Evolutionary conservation across 2,329 filamentous ascomycete species (phyloP).

Genomic region (Rutstroemia sp.): DNA sequence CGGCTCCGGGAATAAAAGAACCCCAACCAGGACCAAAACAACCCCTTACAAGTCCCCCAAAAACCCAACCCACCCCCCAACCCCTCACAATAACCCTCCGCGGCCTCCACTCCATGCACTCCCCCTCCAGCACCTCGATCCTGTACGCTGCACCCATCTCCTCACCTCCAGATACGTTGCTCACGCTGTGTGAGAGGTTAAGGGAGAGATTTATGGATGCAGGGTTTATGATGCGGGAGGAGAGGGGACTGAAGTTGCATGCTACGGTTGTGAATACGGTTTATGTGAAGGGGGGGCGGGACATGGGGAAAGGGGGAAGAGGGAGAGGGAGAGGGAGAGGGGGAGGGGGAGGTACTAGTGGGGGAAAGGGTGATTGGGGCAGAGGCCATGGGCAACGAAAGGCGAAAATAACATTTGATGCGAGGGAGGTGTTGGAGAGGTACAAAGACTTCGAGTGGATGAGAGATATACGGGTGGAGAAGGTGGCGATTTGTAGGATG

Average conservation of each 20-base stretch:
- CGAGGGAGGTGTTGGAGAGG: constrained; percentile 44
- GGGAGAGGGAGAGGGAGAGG: background rate
- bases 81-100: constrained; percentile 32
- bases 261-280: constrained; percentile 83
- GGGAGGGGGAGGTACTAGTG: background rate
- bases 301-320: background rate
- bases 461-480: constrained; percentile 57
- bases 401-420: constrained; percentile 41
- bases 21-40: background rate
- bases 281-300: constrained; percentile 44
- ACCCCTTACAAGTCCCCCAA: background rate
- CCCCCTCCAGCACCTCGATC: constrained; percentile 46
- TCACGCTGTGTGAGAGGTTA: constrained; percentile 50
- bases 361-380: constrained; percentile 21
- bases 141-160: constrained; percentile 59
- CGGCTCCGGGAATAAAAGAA: background rate
- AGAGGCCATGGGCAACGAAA: constrained; percentile 13
- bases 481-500: constrained; percentile 78
- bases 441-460: constrained; percentile 67
- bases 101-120: constrained; percentile 56
- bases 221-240: constrained; percentile 50
- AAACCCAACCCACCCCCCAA: background rate
- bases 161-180: constrained; percentile 37
- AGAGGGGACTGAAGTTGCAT: constrained; percentile 64
- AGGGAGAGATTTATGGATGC: constrained; percentile 45